These are phyloP conservation scores for Boehmeria nivea DNA, from an alignment of 306 rosid genomes.

Conservation along the genomic window DNA sequence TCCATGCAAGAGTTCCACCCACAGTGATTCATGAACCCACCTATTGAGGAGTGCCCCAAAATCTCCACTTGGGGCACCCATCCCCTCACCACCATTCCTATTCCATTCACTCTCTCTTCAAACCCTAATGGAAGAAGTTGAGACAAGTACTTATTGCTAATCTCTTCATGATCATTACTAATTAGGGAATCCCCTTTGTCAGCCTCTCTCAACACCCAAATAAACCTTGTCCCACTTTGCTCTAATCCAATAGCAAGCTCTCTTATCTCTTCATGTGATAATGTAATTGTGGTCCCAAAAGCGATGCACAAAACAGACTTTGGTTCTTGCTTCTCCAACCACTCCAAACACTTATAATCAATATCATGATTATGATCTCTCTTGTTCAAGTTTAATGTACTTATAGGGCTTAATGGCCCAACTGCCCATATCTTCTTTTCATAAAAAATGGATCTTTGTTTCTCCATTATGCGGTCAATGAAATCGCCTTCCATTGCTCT, in stretches of 20 bases:
- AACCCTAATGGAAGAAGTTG: slow-evolving; percentile 39
- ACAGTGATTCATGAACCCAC: slow-evolving; percentile 42
- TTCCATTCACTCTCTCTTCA: slow-evolving; percentile 39
- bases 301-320: slow-evolving; percentile 39
- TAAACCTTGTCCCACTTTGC: slow-evolving; percentile 30
- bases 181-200: slow-evolving; percentile 46
- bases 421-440: no score
- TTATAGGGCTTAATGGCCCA: no score
- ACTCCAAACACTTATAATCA: slow-evolving; percentile 12
- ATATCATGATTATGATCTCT: no score
- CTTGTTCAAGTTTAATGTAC: no score
- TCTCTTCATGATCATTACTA: slow-evolving; percentile 21
- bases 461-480: no score
- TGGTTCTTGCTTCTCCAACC: slow-evolving; percentile 24
- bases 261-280: slow-evolving; percentile 30
- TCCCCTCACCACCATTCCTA: slow-evolving; percentile 37
- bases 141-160: not conserved
- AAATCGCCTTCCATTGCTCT: not conserved
- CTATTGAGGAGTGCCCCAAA: slow-evolving; percentile 33
- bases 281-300: slow-evolving; percentile 40
- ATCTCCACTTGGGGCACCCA: slow-evolving; percentile 53
- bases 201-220: slow-evolving; percentile 52
- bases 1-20: slow-evolving; percentile 53
- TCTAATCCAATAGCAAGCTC: slow-evolving; percentile 51
- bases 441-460: no score